Evolutionary conservation across 768 basidiomycete genomes (phyloP).

Genomic region (Mycena olivaceomarginata): DNA sequence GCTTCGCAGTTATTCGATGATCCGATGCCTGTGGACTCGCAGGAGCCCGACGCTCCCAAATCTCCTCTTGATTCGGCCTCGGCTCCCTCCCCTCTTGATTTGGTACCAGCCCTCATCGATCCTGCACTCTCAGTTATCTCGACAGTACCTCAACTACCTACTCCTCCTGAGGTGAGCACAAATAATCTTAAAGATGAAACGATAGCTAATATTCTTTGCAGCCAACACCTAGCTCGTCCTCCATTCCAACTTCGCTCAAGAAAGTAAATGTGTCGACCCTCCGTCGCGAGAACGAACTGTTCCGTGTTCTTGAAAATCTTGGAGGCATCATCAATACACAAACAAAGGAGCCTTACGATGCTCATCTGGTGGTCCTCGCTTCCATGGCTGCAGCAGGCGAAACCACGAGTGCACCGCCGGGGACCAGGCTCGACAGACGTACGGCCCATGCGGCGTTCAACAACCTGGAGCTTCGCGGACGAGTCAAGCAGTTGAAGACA

Average conservation of each 20-base stretch:
- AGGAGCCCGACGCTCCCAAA: not conserved
- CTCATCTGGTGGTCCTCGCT: conserved; percentile 79
- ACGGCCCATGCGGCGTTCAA: conserved; percentile 78
- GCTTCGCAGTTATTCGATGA: conserved; percentile 5
- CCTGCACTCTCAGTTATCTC: not conserved
- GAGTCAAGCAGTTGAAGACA: conserved; percentile 83
- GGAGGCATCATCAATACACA: conserved; percentile 83
- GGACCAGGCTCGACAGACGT: conserved; percentile 83
- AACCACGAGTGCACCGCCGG: conserved; percentile 80
- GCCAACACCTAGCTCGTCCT: conserved; percentile 8
- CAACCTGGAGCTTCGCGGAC: conserved; percentile 77
- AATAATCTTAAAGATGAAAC: too few species aligned
- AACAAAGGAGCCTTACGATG: conserved; percentile 82
- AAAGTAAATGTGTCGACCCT: conserved; percentile 85
- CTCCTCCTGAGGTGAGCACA: conserved; percentile 12
- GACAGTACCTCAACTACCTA: conserved; percentile 7
- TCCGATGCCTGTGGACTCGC: conserved; percentile 10
- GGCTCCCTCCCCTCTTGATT: conserved; percentile 1
- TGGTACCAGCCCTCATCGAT: not conserved
- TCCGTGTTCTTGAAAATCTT: conserved; percentile 76
- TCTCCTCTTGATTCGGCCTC: not conserved
- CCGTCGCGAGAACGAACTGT: conserved; percentile 88
- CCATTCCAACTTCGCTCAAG: conserved; percentile 38
- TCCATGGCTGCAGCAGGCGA: conserved; percentile 76
- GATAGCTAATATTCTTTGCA: not conserved